Conservation (phyloP, 257 asterid genomes). For the Salvia rosmarinus region DNA sequence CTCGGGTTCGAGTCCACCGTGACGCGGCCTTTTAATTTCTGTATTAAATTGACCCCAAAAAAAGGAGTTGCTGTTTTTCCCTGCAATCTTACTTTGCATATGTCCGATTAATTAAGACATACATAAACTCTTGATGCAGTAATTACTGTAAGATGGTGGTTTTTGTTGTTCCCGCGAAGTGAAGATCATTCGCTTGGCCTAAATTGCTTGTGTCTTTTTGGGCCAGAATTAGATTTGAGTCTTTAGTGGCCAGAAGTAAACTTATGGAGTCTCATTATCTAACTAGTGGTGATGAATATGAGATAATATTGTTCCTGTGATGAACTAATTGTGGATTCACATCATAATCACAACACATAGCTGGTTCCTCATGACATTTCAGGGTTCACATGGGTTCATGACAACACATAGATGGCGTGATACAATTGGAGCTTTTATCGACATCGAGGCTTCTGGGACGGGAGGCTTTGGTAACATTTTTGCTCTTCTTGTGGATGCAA, state of each 20-base stretch:
- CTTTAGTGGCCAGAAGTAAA: too few relatives aligned
- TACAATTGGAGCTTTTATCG: constrained; percentile 84
- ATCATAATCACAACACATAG: constrained; percentile 21
- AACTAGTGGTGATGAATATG: constrained; percentile 10
- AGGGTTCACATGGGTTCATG: constrained; percentile 99
- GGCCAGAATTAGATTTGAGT: constrained; percentile 6
- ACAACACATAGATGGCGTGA: constrained; percentile 92
- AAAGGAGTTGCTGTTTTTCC: background rate
- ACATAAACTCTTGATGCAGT: constrained; percentile 1
- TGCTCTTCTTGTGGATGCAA: constrained; percentile 26
- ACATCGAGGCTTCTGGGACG: constrained; percentile 95
- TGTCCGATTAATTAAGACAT: background rate
- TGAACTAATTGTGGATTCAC: constrained; percentile 16
- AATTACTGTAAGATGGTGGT: too few relatives aligned
- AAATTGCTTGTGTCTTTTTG: constrained; percentile 14
- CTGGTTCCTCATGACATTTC: constrained; percentile 39
- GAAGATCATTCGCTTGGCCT: too few relatives aligned
- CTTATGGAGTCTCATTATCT: constrained; percentile 9
- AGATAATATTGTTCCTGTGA: background rate
- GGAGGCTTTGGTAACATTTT: constrained; percentile 82
- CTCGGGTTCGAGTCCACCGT: too few relatives aligned
- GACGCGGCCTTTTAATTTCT: too few relatives aligned
- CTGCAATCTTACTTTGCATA: background rate
- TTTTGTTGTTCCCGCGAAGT: too few relatives aligned
- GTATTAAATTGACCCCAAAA: too few relatives aligned